phyloP scores from a whole-genome alignment of 345 rosid species.

The Hevea brasiliensis region DNA sequence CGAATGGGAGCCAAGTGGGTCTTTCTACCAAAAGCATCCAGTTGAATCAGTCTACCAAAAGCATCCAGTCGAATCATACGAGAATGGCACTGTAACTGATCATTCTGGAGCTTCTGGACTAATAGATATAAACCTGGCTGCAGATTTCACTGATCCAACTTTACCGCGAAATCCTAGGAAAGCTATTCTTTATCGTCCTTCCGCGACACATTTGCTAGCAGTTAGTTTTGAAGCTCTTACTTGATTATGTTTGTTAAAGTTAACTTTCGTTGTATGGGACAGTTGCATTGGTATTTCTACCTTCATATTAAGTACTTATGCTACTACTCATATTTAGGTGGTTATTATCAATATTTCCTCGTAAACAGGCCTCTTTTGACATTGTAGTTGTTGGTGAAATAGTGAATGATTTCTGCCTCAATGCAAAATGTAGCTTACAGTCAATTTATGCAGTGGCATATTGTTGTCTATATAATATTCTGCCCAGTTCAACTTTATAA shows the following conservation, averaged over 20 bases:
- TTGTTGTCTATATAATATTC: neutral
- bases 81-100: slow-evolving; percentile 70
- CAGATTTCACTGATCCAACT: slow-evolving; percentile 71
- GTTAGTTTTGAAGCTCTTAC: slow-evolving; percentile 47
- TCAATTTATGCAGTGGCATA: neutral
- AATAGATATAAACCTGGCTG: slow-evolving; percentile 72
- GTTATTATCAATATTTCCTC: slow-evolving; percentile 1
- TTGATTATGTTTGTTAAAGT: neutral
- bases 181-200: slow-evolving; percentile 85
- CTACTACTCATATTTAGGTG: neutral
- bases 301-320: neutral
- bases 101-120: slow-evolving; percentile 79
- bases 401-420: neutral
- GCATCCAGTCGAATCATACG: slow-evolving; percentile 46
- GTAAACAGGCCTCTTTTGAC: neutral
- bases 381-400: neutral
- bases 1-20: slow-evolving; percentile 95
- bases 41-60: slow-evolving; percentile 20
- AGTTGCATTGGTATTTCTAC: slow-evolving; percentile 11
- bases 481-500: slow-evolving; percentile 3
- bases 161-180: slow-evolving; percentile 87
- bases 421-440: neutral
- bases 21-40: slow-evolving; percentile 59
- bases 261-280: neutral
- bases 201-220: slow-evolving; percentile 80